Base-by-base conservation (phyloP, 2,329 filamentous ascomycete genomes). In the Sclerotinia minor region DNA sequence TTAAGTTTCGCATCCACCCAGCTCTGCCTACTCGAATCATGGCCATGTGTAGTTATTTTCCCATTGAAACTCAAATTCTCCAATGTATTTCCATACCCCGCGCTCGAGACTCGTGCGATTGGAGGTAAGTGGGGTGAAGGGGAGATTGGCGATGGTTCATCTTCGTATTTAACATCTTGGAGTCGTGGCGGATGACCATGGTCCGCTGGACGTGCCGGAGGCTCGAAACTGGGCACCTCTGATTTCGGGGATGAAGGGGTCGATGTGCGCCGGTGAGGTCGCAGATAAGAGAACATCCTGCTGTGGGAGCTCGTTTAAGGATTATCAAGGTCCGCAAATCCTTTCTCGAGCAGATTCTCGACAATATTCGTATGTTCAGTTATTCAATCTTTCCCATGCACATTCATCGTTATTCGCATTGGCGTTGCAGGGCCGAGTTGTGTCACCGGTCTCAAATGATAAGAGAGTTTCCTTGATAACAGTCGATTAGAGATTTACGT, bases 121-220 rank as follows among this genome's bases (percentile, higher is more conserved):
- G 77, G 78, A 44, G 79, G 78, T 41, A 87, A 77, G 4, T 78
- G 80, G 9, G 83, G 83, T 65, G 85, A 81, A 45, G 80, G 73
- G 65, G 85, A 80, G 49, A 80, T 72, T 7, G 64, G 68, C 17
- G 72, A 68, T 41, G 65, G 61, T 32, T 64, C 66, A 50, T 75
- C 72, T 65, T 67, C 71, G 15, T 65, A 64, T 49, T 47, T 66
- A 17, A 61, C 67, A 68, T 75, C 73, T 66, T 72, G 71, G 44
- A 69, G 70, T 70, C 73, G 71, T 68, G 71, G 69, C 5, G 75
- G 72, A 63, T 76, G 75, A 19, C 67, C 71, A 67, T 76, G 75
- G 59, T 76, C 73, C n/a, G 55, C 47, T 21, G 69, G 53, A 60
- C 72, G 72, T 32, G 69, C 65, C 49, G 72, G 69, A 26, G 69